Base-by-base conservation (phyloP, 768 basidiomycete genomes). In the Lentinula sp. region DNA sequence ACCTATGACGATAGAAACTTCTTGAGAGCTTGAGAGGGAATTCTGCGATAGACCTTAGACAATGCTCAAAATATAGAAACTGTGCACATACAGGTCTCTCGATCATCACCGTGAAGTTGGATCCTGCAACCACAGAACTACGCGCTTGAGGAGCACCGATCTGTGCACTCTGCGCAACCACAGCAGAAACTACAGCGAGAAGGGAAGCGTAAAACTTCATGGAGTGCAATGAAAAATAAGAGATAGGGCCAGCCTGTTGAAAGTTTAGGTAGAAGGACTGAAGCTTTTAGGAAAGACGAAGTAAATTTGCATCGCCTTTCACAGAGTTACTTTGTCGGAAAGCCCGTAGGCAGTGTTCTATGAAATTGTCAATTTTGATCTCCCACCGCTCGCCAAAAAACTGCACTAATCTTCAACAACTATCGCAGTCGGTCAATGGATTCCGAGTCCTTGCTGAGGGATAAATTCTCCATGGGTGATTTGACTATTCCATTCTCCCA, bases 1-100 rank as follows among this genome's bases (percentile, higher is more conserved):
- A 20, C 71, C 73, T 41, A 77, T 70, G 42, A 71, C 71, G 48
- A 73, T 64, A 10, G 69, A 69, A 13, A 73, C 70, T 61, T 70
- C 68, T 1, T 49, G 62, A 23, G 71, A 69, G 35, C 68, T 66
- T 18, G 67, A 62, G 23, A 69, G 62, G 37, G 65, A 61, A 61
- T 65, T 57, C 68, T 69, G 49, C 9, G 55, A 16, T 10, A 13
- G 18, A n/a, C 53, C 32, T 49, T 2, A 48, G 16, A n/a, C 13
- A 15, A 10, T 13, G 15, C 18, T 32, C 23, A 1, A 48, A 8
- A 18, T 3, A 2, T 5, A 46, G 23, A 15, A 16, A 28, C 42
- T 23, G 10, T 18, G 20, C 23, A 52, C 49, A 18, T 52, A 60
- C 59, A 36, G 59, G 50, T 33, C 32, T 45, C 20, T 39, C 41